Base-by-base conservation (phyloP, 2,329 filamentous ascomycete genomes). In the Microdochium nivale region DNA sequence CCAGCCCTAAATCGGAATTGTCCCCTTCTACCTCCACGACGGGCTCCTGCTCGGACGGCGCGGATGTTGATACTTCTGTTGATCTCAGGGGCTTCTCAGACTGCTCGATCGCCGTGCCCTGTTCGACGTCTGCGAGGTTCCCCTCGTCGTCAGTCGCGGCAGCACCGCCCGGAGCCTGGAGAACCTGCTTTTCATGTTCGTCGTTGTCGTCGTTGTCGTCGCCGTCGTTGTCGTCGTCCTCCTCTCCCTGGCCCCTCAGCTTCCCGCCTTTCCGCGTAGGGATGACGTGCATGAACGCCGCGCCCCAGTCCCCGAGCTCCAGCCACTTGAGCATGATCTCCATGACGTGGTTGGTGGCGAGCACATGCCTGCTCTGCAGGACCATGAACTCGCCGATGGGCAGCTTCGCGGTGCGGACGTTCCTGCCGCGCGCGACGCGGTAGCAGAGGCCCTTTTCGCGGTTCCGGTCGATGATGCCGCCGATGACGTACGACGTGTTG, bases 291-390 rank as follows among this genome's bases (percentile, higher is more conserved):
- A 91, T 71, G 65, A 99, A 99, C 0, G 94, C 91, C 63, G 87
- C 76, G 1, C 86, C 91, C 94, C 94, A 99, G 66, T 97, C 87
- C 2, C 88, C 88, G 48, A 81, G 82, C 68, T 96, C 90, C 51
- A 99, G 69, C 90, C 91, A 99, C 58, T 83, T 84, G 47, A 96
- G 72, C 89, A 99, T 96, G 56, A 99, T 97, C 70, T 97, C 92
- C 47, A 94, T 81, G 1, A 99, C 94, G 63, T 99, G 94, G 64
- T 97, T 99, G 8, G 92, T 96, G 3, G 92, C 86, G 52, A 99
- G 73, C 3, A 99, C 88, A 60, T 86, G 83, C 30, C 94, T 82
- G 60, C 87, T 91, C 25, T 85, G 80, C 88, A 99, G 95, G 56
- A 90, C 80, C 76, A 99, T 86, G 67, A 89, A 97, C 56, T 97